Percentiles rank a stretch among this genome's conserved stretches.
Evolutionary conservation across 1,139 yeast genomes (phyloP).

Genomic region (Kurtzmaniella quercitrusa): DNA sequence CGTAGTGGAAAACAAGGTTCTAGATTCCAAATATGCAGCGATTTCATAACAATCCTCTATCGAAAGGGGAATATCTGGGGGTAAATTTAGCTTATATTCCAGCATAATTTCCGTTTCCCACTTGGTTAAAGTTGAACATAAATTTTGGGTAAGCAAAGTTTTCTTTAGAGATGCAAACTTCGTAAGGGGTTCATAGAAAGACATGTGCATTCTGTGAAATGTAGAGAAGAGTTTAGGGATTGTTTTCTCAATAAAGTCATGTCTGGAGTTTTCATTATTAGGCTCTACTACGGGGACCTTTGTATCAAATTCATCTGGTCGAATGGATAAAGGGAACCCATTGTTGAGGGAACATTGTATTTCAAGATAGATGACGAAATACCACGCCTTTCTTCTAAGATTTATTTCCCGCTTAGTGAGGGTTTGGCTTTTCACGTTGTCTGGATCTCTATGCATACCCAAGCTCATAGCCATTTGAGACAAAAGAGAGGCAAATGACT

Average conservation of each 20-base stretch:
- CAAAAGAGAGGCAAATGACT: conserved; percentile 36
- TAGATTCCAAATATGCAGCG: neutral
- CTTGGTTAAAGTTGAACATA: neutral
- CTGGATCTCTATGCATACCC: conserved; percentile 46
- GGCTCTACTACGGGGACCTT: neutral
- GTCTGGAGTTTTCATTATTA: neutral
- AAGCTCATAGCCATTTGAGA: conserved; percentile 43
- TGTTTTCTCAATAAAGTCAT: neutral
- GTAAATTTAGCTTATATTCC: neutral
- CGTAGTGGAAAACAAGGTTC: neutral
- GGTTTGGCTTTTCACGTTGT: conserved; percentile 19
- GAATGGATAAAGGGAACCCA: neutral
- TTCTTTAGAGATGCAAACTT: neutral
- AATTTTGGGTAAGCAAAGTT: neutral
- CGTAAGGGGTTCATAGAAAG: neutral
- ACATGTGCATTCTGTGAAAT: neutral
- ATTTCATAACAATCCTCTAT: neutral
- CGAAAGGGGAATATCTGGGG: neutral
- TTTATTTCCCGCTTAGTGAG: conserved; percentile 27
- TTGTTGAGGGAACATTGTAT: neutral
- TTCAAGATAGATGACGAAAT: conserved; percentile 15
- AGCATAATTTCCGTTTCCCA: neutral
- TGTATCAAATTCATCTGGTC: neutral
- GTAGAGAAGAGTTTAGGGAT: neutral
- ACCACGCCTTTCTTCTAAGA: conserved; percentile 52